phyloP scores from a whole-genome alignment of 176 grass and related monocot genomes.

The Avena sativa region DNA sequence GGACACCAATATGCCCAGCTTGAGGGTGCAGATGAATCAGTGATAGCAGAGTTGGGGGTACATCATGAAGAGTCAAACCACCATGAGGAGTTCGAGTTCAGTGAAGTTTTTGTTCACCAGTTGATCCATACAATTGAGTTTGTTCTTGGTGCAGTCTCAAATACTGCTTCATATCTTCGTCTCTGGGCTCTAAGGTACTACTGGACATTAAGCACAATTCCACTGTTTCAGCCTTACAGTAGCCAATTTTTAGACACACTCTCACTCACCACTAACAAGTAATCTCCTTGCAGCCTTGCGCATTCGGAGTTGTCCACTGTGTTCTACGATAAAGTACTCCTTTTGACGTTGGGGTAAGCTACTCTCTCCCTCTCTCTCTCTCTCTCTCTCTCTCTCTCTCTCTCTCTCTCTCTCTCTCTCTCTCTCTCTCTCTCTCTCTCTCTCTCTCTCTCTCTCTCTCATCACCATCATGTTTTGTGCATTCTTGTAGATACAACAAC shows the following conservation, averaged over 20 bases:
- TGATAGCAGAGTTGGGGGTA: slow-evolving; percentile 64
- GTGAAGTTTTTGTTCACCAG: slow-evolving; percentile 94
- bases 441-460: not conserved
- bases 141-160: slow-evolving; percentile 95
- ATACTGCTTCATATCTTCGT: slow-evolving; percentile 96
- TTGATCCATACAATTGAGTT: slow-evolving; percentile 98
- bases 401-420: not conserved
- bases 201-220: not conserved
- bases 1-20: slow-evolving; percentile 68
- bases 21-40: slow-evolving; percentile 65
- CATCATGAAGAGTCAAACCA: slow-evolving; percentile 58
- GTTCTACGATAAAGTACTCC: slow-evolving; percentile 94
- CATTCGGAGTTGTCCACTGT: slow-evolving; percentile 89
- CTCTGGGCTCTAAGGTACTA: slow-evolving; percentile 95
- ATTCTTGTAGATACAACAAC: slow-evolving; percentile 69
- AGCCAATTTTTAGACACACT: not conserved
- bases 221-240: not conserved
- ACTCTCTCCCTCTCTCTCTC: not conserved
- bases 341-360: slow-evolving; percentile 76
- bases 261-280: slow-evolving; percentile 27
- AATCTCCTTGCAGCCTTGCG: slow-evolving; percentile 72
- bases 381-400: not conserved
- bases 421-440: not conserved
- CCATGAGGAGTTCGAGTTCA: slow-evolving; percentile 91
- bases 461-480: slow-evolving; percentile 20